Evolutionary conservation across 495 filamentous ascomycete genomes (phyloP), one percentile per base, ranked within the genome.

Genomic region (Apiosordaria backusii): DNA sequence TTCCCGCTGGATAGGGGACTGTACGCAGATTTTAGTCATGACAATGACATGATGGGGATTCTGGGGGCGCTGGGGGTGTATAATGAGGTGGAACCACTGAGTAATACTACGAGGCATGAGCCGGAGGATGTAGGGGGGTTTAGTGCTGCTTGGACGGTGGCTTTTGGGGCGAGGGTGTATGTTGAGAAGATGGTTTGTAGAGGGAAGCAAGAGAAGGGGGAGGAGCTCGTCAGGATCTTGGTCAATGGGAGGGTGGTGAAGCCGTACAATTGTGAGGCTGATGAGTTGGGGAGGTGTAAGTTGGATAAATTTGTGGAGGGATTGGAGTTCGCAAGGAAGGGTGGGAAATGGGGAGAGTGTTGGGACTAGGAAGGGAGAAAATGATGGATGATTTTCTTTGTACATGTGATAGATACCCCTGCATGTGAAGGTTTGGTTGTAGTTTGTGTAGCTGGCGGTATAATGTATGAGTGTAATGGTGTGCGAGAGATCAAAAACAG

Each of bases 21-120:
- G 4, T 97, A 92, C 66, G 92, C 90, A 0, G 92, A 97, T 76
- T 96, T 97, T 72, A 89, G 87, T 22, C 92, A 97, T 71, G 92
- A 97, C 76, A 96, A 95, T 72, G 87, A 89, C 65, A 89, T 96
- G 86, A 85, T 86, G 16, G 80, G 81, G 19, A 85, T 92, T 29
- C 88, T 90, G 75, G 84, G 84, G 19, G 90, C 92, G 0, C 71
- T 97, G 65, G 89, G 91, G 0, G 68, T 96, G 62, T 95, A 90
- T 72, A 89, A 91, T 40, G 74, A 70, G 23, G 89, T 86, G 0
- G 70, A 61, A 6, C 80, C 77, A 45, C 81, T 84, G 4, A 75
- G 82, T 18, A 70, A 85, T 21, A 70, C 83, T 67, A 78, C 78
- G 24, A 71, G 78, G 27, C 52, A 69, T 7, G 73, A 78, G 54